Base-by-base conservation (phyloP, 192 early-diverging fungal species). In the Diversispora epigaea region DNA sequence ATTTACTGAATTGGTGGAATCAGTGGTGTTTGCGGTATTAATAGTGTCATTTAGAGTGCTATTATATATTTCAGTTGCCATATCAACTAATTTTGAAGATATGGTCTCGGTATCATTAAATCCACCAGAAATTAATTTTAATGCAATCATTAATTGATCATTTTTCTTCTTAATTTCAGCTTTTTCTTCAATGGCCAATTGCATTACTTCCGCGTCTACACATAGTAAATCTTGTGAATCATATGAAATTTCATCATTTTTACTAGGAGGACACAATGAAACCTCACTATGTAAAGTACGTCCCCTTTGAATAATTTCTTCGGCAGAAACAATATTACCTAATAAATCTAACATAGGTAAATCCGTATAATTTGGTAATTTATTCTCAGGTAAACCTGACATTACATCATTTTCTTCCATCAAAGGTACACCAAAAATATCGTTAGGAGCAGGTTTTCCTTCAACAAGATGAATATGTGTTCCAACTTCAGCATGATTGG, bases 401-500 rank as follows among this genome's bases (percentile, higher is more conserved):
- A 86, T 50, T 57, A 83, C 21, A 40, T 82, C 74, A 21, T 85
- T 81, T 41, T 86, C 81, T 22, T 84, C 77, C 86, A 89, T 89
- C 3, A 89, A 76, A n/a, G 87, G 87, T 6, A 89, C 83, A 62
- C 77, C 74, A 72, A 89, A 89, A 43, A 77, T 76, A 58, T 66
- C 65, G 57, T 80, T 82, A 60, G 84, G 86, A 17, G 65, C 47
- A 4, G 39, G 25, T 21, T 70, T 61, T 69, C 82, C 81, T 17
- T 80, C 74, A 56, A 79, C 78, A 19, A 78, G 79, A 58, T 85
- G 84, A 9, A 87, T 84, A 60, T 89, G 86, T 2, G 81, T 85
- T n/a, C 88, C 88, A 68, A 77, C 81, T 58, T 89, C 88, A 12
- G 86, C 77, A 78, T 89, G 88, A 76, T 89, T 89, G 46, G 88